A percentile compares a stretch with the other conserved stretches of the same genome.
phyloP scores from a whole-genome alignment of 2,329 filamentous ascomycete genomes.

The Rhinocladiella mackenziei region DNA sequence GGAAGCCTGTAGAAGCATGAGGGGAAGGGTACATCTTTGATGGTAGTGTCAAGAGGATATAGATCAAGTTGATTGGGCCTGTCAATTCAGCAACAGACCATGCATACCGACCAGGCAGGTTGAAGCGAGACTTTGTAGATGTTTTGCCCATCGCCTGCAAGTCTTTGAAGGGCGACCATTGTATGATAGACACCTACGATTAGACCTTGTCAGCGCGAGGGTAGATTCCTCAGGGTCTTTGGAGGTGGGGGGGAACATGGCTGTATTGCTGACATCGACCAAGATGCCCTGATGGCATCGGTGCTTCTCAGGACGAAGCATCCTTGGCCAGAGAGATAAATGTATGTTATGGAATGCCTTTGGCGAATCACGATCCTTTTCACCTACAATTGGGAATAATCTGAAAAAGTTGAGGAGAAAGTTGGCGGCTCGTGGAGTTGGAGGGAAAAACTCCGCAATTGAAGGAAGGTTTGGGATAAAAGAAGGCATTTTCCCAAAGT shows the following conservation, averaged over 20 bases:
- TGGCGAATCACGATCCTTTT: too few species aligned
- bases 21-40: slow-evolving; percentile 35
- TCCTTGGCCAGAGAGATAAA: too few species aligned
- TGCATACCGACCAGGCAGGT: slow-evolving; percentile 80
- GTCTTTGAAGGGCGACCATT: slow-evolving; percentile 39
- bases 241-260: too few species aligned
- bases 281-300: too few species aligned
- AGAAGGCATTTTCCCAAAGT: slow-evolving; percentile 21
- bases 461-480: slow-evolving; percentile 30
- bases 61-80: slow-evolving; percentile 71
- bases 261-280: too few species aligned
- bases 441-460: slow-evolving; percentile 35
- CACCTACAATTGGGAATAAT: slow-evolving; percentile 42
- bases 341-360: too few species aligned
- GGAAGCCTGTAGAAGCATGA: slow-evolving; percentile 16
- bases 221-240: too few species aligned
- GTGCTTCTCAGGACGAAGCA: too few species aligned
- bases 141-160: slow-evolving; percentile 91
- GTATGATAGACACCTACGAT: slow-evolving; percentile 68
- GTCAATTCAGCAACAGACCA: slow-evolving; percentile 88
- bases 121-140: slow-evolving; percentile 61
- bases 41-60: slow-evolving; percentile 70
- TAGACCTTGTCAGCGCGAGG: slow-evolving; percentile 52
- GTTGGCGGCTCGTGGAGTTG: slow-evolving; percentile 40
- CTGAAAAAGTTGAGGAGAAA: slow-evolving; percentile 39